A percentile compares a stretch with the other conserved stretches of the same genome.
These are phyloP conservation scores for Jamesozyma piceae DNA, from an alignment of 805 yeast species.

Conservation along the genomic window DNA sequence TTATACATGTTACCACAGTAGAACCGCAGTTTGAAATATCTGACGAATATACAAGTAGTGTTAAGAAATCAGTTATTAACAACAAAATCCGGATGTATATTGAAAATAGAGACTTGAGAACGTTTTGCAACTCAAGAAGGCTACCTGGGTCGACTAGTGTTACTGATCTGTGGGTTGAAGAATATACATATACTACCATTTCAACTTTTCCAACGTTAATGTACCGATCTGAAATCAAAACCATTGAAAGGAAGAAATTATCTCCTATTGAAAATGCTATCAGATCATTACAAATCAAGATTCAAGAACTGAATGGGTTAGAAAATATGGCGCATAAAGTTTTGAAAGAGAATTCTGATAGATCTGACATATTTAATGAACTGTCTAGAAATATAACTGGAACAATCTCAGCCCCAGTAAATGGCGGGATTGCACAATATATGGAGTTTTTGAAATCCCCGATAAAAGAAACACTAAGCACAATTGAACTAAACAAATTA, in stretches of 20 bases:
- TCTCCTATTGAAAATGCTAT: conserved; percentile 85
- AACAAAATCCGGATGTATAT: conserved; percentile 65
- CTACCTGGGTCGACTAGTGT: conserved; percentile 66
- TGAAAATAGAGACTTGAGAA: conserved; percentile 61
- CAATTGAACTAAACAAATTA: conserved; percentile 25
- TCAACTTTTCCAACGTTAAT: conserved; percentile 80
- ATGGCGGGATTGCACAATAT: conserved; percentile 85
- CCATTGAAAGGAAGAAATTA: conserved; percentile 40
- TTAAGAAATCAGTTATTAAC: conserved; percentile 29
- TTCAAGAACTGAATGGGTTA: conserved; percentile 59
- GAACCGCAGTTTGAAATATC: conserved; percentile 39
- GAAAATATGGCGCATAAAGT: conserved; percentile 52
- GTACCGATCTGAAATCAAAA: conserved; percentile 68
- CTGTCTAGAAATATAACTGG: conserved; percentile 68
- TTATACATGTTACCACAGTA: conserved; percentile 60
- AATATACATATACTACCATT: conserved; percentile 64
- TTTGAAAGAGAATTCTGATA: conserved; percentile 42
- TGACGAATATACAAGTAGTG: conserved; percentile 38
- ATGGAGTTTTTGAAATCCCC: conserved; percentile 46
- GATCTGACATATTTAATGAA: conserved; percentile 45
- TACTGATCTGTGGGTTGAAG: conserved; percentile 81
- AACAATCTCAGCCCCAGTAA: conserved; percentile 85
- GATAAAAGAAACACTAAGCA: conserved; percentile 25
- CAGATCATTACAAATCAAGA: conserved; percentile 54
- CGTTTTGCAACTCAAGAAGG: conserved; percentile 60